Conservation (phyloP, 2,329 filamentous ascomycete species). For the Clarireedia homoeocarpa region DNA sequence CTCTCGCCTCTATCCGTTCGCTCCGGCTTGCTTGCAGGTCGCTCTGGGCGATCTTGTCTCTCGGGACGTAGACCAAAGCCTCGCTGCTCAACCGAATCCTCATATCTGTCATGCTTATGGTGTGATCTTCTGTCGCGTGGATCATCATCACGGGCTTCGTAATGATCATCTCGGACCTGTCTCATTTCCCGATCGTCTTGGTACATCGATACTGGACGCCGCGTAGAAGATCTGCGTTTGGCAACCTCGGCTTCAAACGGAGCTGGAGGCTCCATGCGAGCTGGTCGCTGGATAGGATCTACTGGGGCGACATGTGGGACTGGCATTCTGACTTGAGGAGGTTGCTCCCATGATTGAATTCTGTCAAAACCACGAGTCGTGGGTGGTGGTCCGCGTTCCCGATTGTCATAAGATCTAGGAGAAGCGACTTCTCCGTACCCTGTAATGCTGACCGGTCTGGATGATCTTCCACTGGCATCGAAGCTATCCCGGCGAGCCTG, state of each 20-base stretch:
- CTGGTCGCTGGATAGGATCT: conserved; percentile 22
- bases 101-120: conserved; percentile 23
- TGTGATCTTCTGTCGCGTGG: conserved; percentile 8
- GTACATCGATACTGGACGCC: conserved; percentile 23
- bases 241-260: conserved; percentile 24
- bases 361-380: conserved; percentile 65
- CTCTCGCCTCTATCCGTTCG: conserved; percentile 11
- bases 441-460: conserved; percentile 24
- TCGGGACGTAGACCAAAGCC: conserved; percentile 18
- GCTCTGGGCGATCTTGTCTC: conserved; percentile 6
- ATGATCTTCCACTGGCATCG: conserved; percentile 35
- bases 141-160: conserved; percentile 26
- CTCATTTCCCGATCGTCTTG: conserved; percentile 20
- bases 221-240: conserved; percentile 27
- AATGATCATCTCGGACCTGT: conserved; percentile 24
- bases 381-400: conserved; percentile 50
- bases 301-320: conserved; percentile 29
- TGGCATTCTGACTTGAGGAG: conserved; percentile 34
- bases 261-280: conserved; percentile 16
- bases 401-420: conserved; percentile 32
- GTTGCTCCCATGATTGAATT: conserved; percentile 45
- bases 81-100: conserved; percentile 24
- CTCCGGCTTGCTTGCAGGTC: neutral
- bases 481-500: conserved; percentile 45
- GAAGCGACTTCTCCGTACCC: conserved; percentile 23